These are phyloP conservation scores for Diaporthe ampelina DNA, from an alignment of 2,329 filamentous ascomycete genomes.

Conservation along the genomic window DNA sequence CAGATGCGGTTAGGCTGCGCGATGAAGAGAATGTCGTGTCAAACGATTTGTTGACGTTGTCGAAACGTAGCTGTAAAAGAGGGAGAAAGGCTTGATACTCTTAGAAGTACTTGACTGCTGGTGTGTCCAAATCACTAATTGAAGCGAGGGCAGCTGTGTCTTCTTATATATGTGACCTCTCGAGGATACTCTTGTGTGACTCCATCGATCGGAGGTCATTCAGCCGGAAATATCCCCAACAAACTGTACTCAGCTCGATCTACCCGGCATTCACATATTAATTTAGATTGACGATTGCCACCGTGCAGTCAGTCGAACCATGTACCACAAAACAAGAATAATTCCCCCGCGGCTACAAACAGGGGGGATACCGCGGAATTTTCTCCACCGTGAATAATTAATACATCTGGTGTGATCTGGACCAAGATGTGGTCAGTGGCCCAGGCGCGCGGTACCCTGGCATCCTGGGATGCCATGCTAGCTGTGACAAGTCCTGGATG, in stretches of 20 bases:
- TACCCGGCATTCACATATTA: conserved; percentile 21
- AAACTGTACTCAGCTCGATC: conserved; percentile 14
- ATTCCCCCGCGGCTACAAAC: background rate
- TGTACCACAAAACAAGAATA: background rate
- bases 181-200: conserved; percentile 1
- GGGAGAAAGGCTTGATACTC: background rate
- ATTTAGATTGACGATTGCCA: conserved; percentile 20
- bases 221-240: background rate
- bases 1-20: background rate
- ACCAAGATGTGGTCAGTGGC: conserved; percentile 20
- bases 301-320: conserved; percentile 2
- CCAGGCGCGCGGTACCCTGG: background rate
- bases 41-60: conserved; percentile 35
- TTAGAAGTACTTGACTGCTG: conserved; percentile 10
- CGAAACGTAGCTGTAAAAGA: conserved; percentile 34
- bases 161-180: conserved; percentile 27
- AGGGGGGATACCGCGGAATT: background rate
- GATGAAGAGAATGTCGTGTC: conserved; percentile 35
- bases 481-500: conserved; percentile 3
- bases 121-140: background rate
- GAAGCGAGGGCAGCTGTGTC: background rate
- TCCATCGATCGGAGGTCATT: background rate
- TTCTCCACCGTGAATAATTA: conserved; percentile 28
- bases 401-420: conserved; percentile 23
- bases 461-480: background rate